A percentile compares a stretch with the other conserved stretches of the same genome.
Conservation (phyloP, 2,329 filamentous ascomycete genomes). For the Scytalidium sp. region DNA sequence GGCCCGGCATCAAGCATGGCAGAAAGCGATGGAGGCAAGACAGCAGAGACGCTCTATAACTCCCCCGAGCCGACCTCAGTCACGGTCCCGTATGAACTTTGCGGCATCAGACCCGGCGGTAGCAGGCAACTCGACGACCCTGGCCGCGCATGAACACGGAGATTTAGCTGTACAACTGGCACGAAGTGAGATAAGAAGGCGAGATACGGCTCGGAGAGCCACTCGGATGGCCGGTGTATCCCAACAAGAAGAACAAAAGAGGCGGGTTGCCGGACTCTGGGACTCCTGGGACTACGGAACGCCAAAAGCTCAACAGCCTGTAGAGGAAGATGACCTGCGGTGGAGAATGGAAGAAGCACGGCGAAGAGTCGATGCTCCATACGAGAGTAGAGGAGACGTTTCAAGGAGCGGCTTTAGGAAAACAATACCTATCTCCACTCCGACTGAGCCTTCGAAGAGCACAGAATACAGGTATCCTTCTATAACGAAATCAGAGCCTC, state of each 20-base stretch:
- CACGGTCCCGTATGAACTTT: slow-evolving; percentile 10
- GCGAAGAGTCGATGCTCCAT: slow-evolving; percentile 32
- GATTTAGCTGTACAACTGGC: slow-evolving; percentile 77
- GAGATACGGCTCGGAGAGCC: slow-evolving; percentile 59
- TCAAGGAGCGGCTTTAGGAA: slow-evolving; percentile 13
- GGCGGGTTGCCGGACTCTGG: slow-evolving; percentile 51
- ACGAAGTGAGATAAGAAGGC: slow-evolving; percentile 65
- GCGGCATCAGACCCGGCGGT: slow-evolving; percentile 61
- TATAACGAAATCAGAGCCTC: slow-evolving; percentile 48
- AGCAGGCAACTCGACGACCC: slow-evolving; percentile 52
- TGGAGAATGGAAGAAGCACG: slow-evolving; percentile 49
- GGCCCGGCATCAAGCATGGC: slow-evolving; percentile 66
- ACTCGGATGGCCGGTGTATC: slow-evolving; percentile 55
- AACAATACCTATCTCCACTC: slow-evolving; percentile 20
- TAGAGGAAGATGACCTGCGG: slow-evolving; percentile 41
- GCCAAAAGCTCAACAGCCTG: slow-evolving; percentile 24
- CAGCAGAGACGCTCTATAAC: slow-evolving; percentile 20
- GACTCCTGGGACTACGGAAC: slow-evolving; percentile 47
- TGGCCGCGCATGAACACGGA: slow-evolving; percentile 69
- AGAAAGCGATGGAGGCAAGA: slow-evolving; percentile 44
- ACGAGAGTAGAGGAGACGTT: slow-evolving; percentile 17
- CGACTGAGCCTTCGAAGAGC: slow-evolving; percentile 13
- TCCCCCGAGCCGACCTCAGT: slow-evolving; percentile 7
- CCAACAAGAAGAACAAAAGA: slow-evolving; percentile 53
- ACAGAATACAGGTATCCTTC: slow-evolving; percentile 54